Base-by-base conservation (phyloP, 2,329 filamentous ascomycete species). In the Conoideocrella luteorostrata region DNA sequence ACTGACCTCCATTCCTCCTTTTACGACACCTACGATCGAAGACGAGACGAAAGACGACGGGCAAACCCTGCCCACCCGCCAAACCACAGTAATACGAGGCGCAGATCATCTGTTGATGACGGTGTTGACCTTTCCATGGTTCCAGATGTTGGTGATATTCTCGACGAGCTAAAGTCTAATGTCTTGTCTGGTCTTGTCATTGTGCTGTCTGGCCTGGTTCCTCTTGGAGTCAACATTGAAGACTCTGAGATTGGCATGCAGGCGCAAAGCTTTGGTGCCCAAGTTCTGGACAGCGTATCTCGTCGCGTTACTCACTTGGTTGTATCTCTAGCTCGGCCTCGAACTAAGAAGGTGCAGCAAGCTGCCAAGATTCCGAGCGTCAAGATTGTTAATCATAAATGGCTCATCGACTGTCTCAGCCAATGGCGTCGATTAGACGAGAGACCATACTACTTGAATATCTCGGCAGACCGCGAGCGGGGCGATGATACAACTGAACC, bases 371-470 rank as follows among this genome's bases (percentile, higher is more conserved):
- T 88, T 44, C 73, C 84, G 0, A 79, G 80, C 41, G 86, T 97
- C 63, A 90, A 89, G 61, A 95, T 98, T 46, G 93, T 98, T 38
- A 89, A 84, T 53, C 86, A 89, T 42, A 81, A 88, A 55, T 98
- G 93, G 93, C 79, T 98, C 23, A 75, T 83, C 24, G 85, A 90
- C 52, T 94, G 84, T 44, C 80, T 97, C 50, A 84, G 81, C 21
- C 84, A 85, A 60, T 98, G 93, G 93, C 73, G 77, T 50, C 82
- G 78, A 45, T 70, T 94, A 10, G 82, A 93, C 44, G 90, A 96
- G 61, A 73, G 73, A 3, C 82, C 84, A 0, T 95, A 91, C 57
- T 69, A 86, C n/a, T 63, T 95, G 37, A 74, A 84, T n/a, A 74
- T 89, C 3, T 80, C 84, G 1, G 77, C 82, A 15, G 84, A 88